phyloP scores from a whole-genome alignment of 1,139 yeast genomes.

The Blastobotrys buckinghamii region DNA sequence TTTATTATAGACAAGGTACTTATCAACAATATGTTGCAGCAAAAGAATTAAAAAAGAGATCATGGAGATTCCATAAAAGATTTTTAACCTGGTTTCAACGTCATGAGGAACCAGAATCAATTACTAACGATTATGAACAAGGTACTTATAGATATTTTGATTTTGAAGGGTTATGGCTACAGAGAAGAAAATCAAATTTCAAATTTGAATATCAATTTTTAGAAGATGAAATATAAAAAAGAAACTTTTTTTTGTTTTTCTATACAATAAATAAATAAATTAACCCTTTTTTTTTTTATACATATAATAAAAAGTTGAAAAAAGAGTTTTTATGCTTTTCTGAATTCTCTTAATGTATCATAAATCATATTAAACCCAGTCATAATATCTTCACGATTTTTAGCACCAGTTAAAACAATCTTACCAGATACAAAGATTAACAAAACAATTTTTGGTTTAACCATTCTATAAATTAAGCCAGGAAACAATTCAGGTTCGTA shows the following conservation, averaged over 20 bases:
- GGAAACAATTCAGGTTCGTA: slow-evolving; percentile 98
- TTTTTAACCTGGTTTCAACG: slow-evolving; percentile 81
- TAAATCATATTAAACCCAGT: slow-evolving; percentile 97
- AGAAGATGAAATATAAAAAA: slow-evolving; percentile 35
- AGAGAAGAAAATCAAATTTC: slow-evolving; percentile 68
- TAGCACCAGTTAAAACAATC: slow-evolving; percentile 97
- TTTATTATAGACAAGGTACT: slow-evolving; percentile 71
- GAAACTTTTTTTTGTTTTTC: background rate
- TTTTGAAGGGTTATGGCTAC: slow-evolving; percentile 84
- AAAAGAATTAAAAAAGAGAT: slow-evolving; percentile 68
- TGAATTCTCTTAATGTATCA: slow-evolving; percentile 96
- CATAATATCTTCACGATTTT: slow-evolving; percentile 96
- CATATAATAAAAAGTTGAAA: background rate
- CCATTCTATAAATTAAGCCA: slow-evolving; percentile 98
- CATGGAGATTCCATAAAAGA: slow-evolving; percentile 81
- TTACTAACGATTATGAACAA: slow-evolving; percentile 42
- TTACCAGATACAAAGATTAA: slow-evolving; percentile 96
- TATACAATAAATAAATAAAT: slow-evolving; percentile 2
- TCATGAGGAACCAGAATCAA: slow-evolving; percentile 49
- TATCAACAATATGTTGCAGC: slow-evolving; percentile 80
- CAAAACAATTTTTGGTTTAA: slow-evolving; percentile 93
- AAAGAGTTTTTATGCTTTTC: slow-evolving; percentile 52
- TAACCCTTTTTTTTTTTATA: background rate
- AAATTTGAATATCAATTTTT: slow-evolving; percentile 46
- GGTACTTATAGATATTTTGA: slow-evolving; percentile 79